Base-by-base conservation (phyloP, 106 monocot genomes). In the Platanthera guangdongensis region DNA sequence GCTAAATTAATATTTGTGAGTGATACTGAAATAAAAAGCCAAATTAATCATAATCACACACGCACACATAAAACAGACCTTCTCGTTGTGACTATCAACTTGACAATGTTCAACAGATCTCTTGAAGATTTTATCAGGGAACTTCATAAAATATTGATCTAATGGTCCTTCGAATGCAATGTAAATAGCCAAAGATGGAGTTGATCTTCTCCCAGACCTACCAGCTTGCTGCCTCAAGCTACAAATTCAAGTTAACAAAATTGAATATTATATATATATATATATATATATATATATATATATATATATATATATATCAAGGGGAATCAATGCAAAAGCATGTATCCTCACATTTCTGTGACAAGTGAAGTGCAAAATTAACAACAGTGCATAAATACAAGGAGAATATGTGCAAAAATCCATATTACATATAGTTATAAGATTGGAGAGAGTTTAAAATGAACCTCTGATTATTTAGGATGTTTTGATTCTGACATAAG, bases 211-310 rank as follows among this genome's bases (percentile, higher is more conserved):
- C 64, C 97, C 97, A 52, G 94, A 94, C 82, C 97, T 89, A 77
- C 97, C 97, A 81, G 97, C 97, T 90, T 97, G 97, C 63, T 97
- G 97, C 97, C 97, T 94, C 69, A 97, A 85, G 86, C 94, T 96
- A 79, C 73, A 80, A 70, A 64, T 74, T 69, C 25, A 89, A 76
- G 63, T 39, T 75, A 67, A 30, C 65, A 76, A 51, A 4, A 77
- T 71, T 72, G 13, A 76, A 47, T 25, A n/a, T n/a, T n/a, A n/a
- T n/a, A n/a, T n/a, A n/a, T n/a, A n/a, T n/a, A n/a, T n/a, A n/a
- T n/a, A n/a, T n/a, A n/a, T n/a, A n/a, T n/a, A n/a, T n/a, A n/a
- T n/a, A n/a, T n/a, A n/a, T n/a, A n/a, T n/a, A n/a, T n/a, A n/a
- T n/a, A n/a, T n/a, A n/a, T n/a, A n/a, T n/a, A 0, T 25, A 25